Conservation (phyloP, 305 asterid species). For the Solanum chacoense region DNA sequence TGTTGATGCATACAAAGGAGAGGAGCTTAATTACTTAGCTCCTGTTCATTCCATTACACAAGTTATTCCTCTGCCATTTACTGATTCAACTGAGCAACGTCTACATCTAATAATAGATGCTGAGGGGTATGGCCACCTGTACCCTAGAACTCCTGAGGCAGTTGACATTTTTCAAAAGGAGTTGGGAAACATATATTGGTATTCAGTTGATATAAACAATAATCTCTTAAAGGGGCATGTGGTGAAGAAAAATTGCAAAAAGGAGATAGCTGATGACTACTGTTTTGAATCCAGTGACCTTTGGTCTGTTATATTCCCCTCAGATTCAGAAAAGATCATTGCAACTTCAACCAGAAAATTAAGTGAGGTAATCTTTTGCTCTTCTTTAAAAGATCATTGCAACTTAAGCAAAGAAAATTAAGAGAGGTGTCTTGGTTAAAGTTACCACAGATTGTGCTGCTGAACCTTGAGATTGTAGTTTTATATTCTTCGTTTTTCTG, state of each 20-base stretch:
- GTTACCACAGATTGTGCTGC: not conserved
- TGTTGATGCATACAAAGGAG: conserved; percentile 81
- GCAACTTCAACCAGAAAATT: conserved; percentile 66
- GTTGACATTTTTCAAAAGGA: conserved; percentile 58
- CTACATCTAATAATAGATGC: conserved; percentile 71
- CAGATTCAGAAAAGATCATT: conserved; percentile 78
- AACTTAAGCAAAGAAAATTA: not conserved
- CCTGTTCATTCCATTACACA: conserved; percentile 63
- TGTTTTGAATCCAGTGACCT: conserved; percentile 55
- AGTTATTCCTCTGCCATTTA: conserved; percentile 70
- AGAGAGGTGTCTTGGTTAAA: not conserved
- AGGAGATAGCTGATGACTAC: conserved; percentile 51
- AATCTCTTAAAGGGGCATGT: conserved; percentile 73
- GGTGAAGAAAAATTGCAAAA: conserved; percentile 41
- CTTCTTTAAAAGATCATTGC: conserved; percentile 1
- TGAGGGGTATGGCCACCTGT: conserved; percentile 51
- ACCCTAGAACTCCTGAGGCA: conserved; percentile 88
- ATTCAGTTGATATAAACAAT: conserved; percentile 58
- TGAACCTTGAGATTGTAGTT: conserved; percentile 1
- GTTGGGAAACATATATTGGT: conserved; percentile 74
- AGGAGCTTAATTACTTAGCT: conserved; percentile 51
- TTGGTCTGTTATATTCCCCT: conserved; percentile 85
- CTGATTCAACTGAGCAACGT: conserved; percentile 86
- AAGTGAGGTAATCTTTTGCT: conserved; percentile 54
- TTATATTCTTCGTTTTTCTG: not conserved